Evolutionary conservation across 176 grass and related monocot genomes (phyloP), one percentile per base, ranked within the genome.

Genomic region (Phoenix roebelenii): DNA sequence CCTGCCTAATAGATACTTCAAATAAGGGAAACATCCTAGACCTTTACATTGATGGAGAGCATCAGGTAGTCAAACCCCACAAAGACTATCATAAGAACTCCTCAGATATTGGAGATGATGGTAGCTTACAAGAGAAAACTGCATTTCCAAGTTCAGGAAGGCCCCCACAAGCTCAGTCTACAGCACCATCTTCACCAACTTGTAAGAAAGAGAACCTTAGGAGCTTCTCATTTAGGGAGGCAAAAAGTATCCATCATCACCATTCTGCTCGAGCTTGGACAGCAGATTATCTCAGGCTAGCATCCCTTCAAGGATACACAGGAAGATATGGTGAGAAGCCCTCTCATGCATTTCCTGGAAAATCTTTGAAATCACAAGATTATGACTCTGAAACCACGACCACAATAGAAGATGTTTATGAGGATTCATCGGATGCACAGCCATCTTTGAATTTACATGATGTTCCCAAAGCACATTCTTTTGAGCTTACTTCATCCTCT

Each of bases 331-430:
- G 3, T 25, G 69, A 72, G 58, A 60, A 51, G 14, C 15, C 30
- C 16, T 32, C 4, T 12, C 50, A 55, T 48, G 24, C 18, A 52
- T 62, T 54, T 35, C 15, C 26, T 55, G 25, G 22, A 32, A 54
- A 72, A 4, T 63, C 29, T 32, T 6, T 54, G 16, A 29, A 61
- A 54, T 54, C 18, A 39, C 49, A n/a, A 54, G 58, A 72, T 39
- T 24, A 39, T 23, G 58, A 62, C 18, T 62, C 70, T 23, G n/a
- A 18, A 72, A 87, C 83, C 19, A 44, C 68, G 32, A 76, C 77
- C 15, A 81, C 74, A 22, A 64, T 82, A 58, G 86, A 90, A 73
- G 91, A 96, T 82, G 81, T 85, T 55, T 84, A 90, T 23, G 83
- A 87, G 64, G 83, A 85, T 79, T 66, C 57, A 35, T 58, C 72